These are phyloP conservation scores for Zygosaccharomyces kombuchaensis DNA, from an alignment of 805 yeast genomes.

Conservation along the genomic window DNA sequence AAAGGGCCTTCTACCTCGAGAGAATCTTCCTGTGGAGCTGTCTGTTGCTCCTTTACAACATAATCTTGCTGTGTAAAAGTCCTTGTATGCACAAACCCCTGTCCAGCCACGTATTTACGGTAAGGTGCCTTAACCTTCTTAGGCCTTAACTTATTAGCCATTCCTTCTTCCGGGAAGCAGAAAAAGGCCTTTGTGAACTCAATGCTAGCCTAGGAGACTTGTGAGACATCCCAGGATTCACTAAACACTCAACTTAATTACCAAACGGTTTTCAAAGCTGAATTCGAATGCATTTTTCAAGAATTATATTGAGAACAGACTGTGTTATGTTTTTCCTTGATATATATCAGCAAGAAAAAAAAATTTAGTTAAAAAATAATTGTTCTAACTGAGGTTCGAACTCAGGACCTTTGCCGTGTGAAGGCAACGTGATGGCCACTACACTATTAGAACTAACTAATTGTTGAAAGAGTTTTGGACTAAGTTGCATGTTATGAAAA, in stretches of 20 bases:
- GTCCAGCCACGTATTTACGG: slow-evolving; percentile 59
- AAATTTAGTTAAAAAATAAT: slow-evolving; percentile 8
- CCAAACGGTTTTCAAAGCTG: not conserved
- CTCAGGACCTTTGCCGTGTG: slow-evolving; percentile 41
- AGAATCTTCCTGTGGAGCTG: slow-evolving; percentile 24
- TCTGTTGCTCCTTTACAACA: slow-evolving; percentile 20
- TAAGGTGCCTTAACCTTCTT: slow-evolving; percentile 78
- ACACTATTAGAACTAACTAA: slow-evolving; percentile 34
- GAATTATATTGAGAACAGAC: not conserved
- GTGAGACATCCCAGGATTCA: slow-evolving; percentile 7
- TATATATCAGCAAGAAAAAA: not conserved
- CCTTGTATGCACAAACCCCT: slow-evolving; percentile 32
- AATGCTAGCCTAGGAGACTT: slow-evolving; percentile 1
- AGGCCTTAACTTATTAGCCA: slow-evolving; percentile 87
- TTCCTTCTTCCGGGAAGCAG: slow-evolving; percentile 25
- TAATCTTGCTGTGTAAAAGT: slow-evolving; percentile 39
- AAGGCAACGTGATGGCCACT: slow-evolving; percentile 40
- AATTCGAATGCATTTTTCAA: not conserved
- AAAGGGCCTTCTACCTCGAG: slow-evolving; percentile 26
- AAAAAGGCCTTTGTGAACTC: not conserved
- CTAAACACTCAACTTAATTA: not conserved
- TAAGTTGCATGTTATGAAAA: not conserved
- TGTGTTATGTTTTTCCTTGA: too few species aligned
- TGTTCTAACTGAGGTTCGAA: slow-evolving; percentile 39
- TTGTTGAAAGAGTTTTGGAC: not conserved